These are phyloP conservation scores for Candida ipomoeae DNA, from an alignment of 805 yeast genomes.

Conservation along the genomic window DNA sequence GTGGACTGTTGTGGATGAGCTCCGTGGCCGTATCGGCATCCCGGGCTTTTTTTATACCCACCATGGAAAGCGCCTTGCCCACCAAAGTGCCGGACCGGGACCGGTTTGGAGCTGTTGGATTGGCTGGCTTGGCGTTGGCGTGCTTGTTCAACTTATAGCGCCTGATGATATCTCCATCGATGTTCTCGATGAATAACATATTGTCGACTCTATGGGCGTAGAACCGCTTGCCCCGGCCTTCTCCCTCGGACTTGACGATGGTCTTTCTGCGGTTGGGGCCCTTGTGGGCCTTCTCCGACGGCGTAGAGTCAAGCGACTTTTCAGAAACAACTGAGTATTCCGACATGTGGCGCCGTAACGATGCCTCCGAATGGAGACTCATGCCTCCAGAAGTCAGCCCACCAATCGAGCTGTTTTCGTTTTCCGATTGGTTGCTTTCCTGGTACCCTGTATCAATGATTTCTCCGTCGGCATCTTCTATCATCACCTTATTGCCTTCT, in stretches of 20 bases:
- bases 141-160: constrained; percentile 71
- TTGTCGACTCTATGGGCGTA: constrained; percentile 80
- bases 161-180: constrained; percentile 86
- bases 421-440: constrained; percentile 1
- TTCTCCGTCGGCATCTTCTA: constrained; percentile 86
- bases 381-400: not conserved
- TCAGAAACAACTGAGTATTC: constrained; percentile 30
- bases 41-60: constrained; percentile 43
- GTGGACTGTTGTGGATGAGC: not conserved
- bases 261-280: constrained; percentile 18
- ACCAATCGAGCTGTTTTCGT: not conserved
- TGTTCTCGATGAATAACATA: constrained; percentile 77
- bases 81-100: constrained; percentile 39
- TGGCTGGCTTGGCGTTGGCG: constrained; percentile 5
- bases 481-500: constrained; percentile 65
- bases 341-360: constrained; percentile 36
- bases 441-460: constrained; percentile 53
- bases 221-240: constrained; percentile 26
- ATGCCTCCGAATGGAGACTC: constrained; percentile 38
- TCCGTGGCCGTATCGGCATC: constrained; percentile 7
- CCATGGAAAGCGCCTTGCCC: constrained; percentile 48
- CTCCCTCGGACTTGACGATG: constrained; percentile 28
- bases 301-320: constrained; percentile 3
- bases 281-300: not conserved
- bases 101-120: constrained; percentile 18